Conservation (phyloP, 2,329 filamentous ascomycete species). For the Diaporthe ilicicola region DNA sequence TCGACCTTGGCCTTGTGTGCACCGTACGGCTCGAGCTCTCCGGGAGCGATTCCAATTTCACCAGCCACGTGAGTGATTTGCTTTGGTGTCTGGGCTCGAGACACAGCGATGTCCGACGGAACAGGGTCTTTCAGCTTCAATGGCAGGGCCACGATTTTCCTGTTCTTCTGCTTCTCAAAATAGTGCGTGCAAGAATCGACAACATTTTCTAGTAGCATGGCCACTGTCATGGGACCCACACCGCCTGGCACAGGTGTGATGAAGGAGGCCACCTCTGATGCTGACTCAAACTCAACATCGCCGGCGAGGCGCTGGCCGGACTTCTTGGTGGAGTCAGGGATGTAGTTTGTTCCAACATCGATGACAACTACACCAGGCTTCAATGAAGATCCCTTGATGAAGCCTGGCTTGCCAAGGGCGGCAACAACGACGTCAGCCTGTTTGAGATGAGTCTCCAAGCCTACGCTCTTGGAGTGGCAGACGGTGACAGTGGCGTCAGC, state of each 20-base stretch:
- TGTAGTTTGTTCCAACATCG: conserved; percentile 97
- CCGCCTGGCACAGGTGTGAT: conserved; percentile 97
- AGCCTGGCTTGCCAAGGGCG: conserved; percentile 86
- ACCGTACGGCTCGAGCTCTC: conserved; percentile 94
- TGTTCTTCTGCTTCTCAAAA: conserved; percentile 83
- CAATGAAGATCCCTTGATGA: conserved; percentile 94
- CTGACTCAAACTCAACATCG: conserved; percentile 91
- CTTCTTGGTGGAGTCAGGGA: conserved; percentile 88
- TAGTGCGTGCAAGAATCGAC: conserved; percentile 84
- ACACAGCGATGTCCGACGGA: conserved; percentile 95
- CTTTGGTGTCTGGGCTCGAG: conserved; percentile 90
- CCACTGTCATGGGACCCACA: conserved; percentile 98
- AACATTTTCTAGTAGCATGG: conserved; percentile 97
- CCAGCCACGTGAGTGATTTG: conserved; percentile 83
- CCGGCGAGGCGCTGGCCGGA: conserved; percentile 92
- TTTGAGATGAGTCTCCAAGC: conserved; percentile 78
- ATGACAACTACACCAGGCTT: conserved; percentile 96
- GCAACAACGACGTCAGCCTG: conserved; percentile 89
- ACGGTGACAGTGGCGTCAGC: conserved; percentile 96
- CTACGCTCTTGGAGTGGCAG: conserved; percentile 88
- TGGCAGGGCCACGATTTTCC: conserved; percentile 83
- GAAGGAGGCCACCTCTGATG: conserved; percentile 83
- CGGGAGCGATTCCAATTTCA: conserved; percentile 86
- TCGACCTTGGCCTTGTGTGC: conserved; percentile 97
- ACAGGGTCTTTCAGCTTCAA: conserved; percentile 82